Conservation (phyloP, 768 basidiomycete genomes). For the Pleurotus djamor region DNA sequence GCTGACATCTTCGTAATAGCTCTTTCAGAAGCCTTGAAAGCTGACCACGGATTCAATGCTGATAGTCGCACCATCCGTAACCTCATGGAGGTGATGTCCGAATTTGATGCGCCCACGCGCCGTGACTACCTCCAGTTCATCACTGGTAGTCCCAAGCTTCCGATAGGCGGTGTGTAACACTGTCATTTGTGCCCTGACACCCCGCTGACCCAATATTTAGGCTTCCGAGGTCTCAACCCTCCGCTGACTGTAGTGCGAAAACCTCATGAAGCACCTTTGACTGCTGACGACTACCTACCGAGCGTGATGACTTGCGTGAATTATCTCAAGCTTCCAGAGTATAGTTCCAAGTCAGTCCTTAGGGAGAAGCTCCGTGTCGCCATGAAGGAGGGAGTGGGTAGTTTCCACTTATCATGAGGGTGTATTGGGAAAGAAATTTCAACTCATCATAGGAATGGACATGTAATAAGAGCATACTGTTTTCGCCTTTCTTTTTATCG, state of each 20-base stretch:
- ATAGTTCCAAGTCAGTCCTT: constrained; percentile 85
- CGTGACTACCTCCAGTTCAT: constrained; percentile 95
- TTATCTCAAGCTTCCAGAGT: constrained; percentile 95
- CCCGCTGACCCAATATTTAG: constrained; percentile 30
- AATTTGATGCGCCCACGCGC: constrained; percentile 69
- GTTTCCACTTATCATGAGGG: constrained; percentile 92
- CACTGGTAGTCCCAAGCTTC: constrained; percentile 95
- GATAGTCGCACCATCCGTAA: constrained; percentile 91
- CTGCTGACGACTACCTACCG: constrained; percentile 92
- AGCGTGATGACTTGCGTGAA: constrained; percentile 99
- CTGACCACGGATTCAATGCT: constrained; percentile 97
- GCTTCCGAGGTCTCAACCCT: constrained; percentile 94
- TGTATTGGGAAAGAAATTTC: background rate
- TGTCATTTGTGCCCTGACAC: background rate
- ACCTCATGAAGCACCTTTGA: constrained; percentile 88
- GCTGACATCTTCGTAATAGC: constrained; percentile 43
- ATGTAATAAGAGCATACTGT: constrained; percentile 8
- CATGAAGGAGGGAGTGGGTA: constrained; percentile 92
- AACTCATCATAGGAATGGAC: constrained; percentile 10
- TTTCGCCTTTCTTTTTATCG: background rate
- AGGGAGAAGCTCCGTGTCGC: constrained; percentile 79
- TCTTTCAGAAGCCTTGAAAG: constrained; percentile 86
- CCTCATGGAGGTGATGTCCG: constrained; percentile 83
- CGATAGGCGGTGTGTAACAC: constrained; percentile 78
- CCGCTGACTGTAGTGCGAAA: constrained; percentile 96